Conservation (phyloP, 2,329 filamentous ascomycete species). For the Pestalotiopsis sp. region DNA sequence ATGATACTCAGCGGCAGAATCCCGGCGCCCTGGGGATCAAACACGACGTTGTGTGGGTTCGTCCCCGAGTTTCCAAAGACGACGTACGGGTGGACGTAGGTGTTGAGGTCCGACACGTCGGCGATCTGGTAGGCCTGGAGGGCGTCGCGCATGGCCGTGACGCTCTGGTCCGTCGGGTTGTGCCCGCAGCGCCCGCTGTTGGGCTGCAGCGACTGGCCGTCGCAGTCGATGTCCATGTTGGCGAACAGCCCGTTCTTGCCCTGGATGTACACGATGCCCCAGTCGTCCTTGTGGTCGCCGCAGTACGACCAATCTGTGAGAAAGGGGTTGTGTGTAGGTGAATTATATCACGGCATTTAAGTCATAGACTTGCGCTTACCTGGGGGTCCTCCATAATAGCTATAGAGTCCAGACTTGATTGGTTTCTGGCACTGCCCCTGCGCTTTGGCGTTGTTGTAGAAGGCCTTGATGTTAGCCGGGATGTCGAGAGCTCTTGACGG, state of each 20-base stretch:
- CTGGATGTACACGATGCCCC: conserved; percentile 45
- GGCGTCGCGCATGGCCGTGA: conserved; percentile 44
- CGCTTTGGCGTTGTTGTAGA: conserved; percentile 33
- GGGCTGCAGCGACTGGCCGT: conserved; percentile 23
- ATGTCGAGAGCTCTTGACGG: conserved; percentile 11
- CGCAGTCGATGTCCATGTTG: conserved; percentile 62
- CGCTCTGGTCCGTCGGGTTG: conserved; percentile 6
- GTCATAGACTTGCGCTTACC: background rate
- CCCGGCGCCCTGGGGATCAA: conserved; percentile 40
- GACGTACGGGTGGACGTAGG: conserved; percentile 54
- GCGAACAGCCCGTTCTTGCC: conserved; percentile 42
- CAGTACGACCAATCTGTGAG: conserved; percentile 39
- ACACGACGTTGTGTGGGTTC: conserved; percentile 33
- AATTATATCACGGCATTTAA: background rate
- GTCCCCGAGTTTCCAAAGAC: conserved; percentile 53
- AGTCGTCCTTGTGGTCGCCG: conserved; percentile 37
- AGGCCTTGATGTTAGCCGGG: conserved; percentile 26
- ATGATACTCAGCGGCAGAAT: conserved; percentile 54
- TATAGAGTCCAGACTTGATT: conserved; percentile 34
- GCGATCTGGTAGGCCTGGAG: conserved; percentile 35
- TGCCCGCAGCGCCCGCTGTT: conserved; percentile 28
- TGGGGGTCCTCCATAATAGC: conserved; percentile 15
- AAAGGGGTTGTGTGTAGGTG: background rate
- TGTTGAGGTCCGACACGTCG: conserved; percentile 47
- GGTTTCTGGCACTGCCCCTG: conserved; percentile 30